These are phyloP conservation scores for Aspergillus leporis DNA, from an alignment of 495 filamentous ascomycete species.

Conservation along the genomic window DNA sequence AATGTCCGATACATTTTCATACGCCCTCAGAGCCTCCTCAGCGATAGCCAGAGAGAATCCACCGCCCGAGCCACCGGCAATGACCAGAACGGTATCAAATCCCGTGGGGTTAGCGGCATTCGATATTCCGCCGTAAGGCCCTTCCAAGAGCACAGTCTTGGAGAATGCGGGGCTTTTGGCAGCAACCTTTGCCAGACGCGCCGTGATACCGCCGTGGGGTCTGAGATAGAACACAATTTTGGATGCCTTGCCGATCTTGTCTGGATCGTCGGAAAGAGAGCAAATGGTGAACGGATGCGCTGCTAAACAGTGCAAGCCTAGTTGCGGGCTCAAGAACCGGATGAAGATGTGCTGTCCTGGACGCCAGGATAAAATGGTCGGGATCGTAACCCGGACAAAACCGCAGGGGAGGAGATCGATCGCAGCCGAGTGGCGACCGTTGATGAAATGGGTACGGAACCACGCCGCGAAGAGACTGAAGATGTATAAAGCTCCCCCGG, in stretches of 20 bases:
- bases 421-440: conserved; percentile 47
- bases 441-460: conserved; percentile 45
- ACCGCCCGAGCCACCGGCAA: conserved; percentile 57
- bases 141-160: conserved; percentile 45
- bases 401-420: conserved; percentile 42
- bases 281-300: conserved; percentile 56
- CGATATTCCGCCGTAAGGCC: conserved; percentile 51
- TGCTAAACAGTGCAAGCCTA: conserved; percentile 42
- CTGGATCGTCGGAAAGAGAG: conserved; percentile 32
- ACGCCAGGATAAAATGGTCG: conserved; percentile 44
- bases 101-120: conserved; percentile 17
- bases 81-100: conserved; percentile 43
- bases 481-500: conserved; percentile 51
- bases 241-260: conserved; percentile 23
- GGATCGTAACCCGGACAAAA: conserved; percentile 46
- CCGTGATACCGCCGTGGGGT: conserved; percentile 44
- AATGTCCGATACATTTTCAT: conserved; percentile 16
- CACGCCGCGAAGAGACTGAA: conserved; percentile 41
- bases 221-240: conserved; percentile 47
- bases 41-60: conserved; percentile 47
- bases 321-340: conserved; percentile 37
- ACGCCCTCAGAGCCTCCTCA: conserved; percentile 27
- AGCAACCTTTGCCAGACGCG: conserved; percentile 35
- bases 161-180: conserved; percentile 25
- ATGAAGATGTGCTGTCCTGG: conserved; percentile 54